Percentiles rank a stretch among this genome's conserved stretches.
phyloP scores from a whole-genome alignment of 2,329 filamentous ascomycete genomes.

The Colletotrichum gigasporum region DNA sequence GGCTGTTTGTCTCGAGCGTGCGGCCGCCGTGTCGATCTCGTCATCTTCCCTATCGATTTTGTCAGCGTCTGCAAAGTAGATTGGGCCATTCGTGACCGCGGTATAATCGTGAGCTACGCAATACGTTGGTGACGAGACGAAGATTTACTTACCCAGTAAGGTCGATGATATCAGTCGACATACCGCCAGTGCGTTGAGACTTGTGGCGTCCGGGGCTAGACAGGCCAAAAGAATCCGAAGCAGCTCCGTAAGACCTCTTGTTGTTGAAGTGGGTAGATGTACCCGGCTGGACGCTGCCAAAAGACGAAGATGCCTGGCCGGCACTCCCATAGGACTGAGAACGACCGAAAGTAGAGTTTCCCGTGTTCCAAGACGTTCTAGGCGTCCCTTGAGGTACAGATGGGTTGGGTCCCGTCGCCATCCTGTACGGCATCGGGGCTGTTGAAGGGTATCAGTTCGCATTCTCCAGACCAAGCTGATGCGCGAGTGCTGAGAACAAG shows the following conservation, averaged over 20 bases:
- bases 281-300: not conserved
- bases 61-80: conserved; percentile 30
- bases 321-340: not conserved
- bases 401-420: not conserved
- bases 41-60: conserved; percentile 43
- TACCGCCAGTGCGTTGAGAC: conserved; percentile 23
- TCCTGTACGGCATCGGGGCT: conserved; percentile 4
- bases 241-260: conserved; percentile 17
- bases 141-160: conserved; percentile 49
- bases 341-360: not conserved
- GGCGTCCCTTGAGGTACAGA: not conserved
- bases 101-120: not conserved
- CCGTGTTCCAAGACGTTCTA: not conserved
- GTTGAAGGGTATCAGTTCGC: not conserved
- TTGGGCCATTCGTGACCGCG: too few species aligned
- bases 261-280: not conserved
- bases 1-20: not conserved
- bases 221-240: not conserved
- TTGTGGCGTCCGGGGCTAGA: conserved; percentile 15
- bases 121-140: conserved; percentile 21
- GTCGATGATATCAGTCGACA: conserved; percentile 46
- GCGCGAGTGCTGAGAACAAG: too few species aligned
- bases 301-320: not conserved
- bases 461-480: not conserved
- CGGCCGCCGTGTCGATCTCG: conserved; percentile 35